Evolutionary conservation across 2,329 filamentous ascomycete species (phyloP).

Genomic region (Calonectria pseudoturangicola): DNA sequence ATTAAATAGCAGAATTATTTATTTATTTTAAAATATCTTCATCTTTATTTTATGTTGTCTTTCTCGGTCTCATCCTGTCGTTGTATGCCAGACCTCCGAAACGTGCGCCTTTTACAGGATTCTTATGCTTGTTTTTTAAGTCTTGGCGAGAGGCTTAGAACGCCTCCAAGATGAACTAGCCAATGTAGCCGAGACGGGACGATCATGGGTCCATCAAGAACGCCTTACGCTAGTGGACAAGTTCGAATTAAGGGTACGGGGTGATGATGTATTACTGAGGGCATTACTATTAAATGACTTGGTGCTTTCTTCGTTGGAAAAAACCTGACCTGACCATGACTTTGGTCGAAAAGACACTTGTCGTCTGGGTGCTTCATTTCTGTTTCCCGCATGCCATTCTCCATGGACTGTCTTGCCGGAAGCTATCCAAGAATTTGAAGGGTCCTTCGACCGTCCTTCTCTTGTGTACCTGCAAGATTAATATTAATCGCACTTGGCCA

Average conservation of each 20-base stretch:
- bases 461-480: background rate
- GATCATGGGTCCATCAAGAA: background rate
- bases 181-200: background rate
- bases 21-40: no score
- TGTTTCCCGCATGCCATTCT: background rate
- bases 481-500: background rate
- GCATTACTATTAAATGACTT: slow-evolving; percentile 5
- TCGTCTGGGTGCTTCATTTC: background rate
- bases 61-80: no score
- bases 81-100: background rate
- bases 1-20: no score
- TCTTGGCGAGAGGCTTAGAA: background rate
- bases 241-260: background rate
- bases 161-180: background rate
- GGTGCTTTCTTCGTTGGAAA: background rate
- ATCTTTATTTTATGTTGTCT: no score
- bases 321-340: background rate
- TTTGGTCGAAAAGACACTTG: background rate
- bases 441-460: background rate
- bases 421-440: background rate
- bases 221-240: background rate
- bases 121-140: background rate
- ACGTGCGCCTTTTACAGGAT: background rate
- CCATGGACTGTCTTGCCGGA: background rate
- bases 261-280: background rate